Base-by-base conservation (phyloP, 179 eudicot genomes). In the Spergularia azorica region DNA sequence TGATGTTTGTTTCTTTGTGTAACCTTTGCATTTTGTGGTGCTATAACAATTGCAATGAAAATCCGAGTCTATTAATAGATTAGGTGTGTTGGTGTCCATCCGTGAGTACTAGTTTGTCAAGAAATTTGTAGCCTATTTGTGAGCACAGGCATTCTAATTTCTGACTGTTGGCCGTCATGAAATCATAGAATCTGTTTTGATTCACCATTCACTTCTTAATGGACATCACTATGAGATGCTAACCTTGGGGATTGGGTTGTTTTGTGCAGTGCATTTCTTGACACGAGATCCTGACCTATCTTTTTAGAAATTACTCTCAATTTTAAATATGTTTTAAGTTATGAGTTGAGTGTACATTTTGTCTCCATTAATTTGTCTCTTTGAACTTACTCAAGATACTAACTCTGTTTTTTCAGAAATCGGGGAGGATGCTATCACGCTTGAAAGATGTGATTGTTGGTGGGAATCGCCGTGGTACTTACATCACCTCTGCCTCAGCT, bases 391-490 rank as follows among this genome's bases (percentile, higher is more conserved):
- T 21, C 58, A 39, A 12, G 32, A 11, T 71, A 6, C 68, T 10
- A n/a, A 54, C 20, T 26, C 32, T 54, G 18, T 32, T 56, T 3
- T 58, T 41, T 51, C 92, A 92, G 97, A 92, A 87, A 83, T 78
- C 90, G 13, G 85, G 87, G 73, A 86, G 84, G 90, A 77, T 89
- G 18, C 58, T 92, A 67, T 82, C 94, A 66, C 93, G 97, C 65
- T 83, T 93, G 79, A 93, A 91, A 83, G 97, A 93, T 58, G 83
- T 86, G 73, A 80, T 90, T 62, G 87, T 89, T 16, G 97, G 96
- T 73, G 95, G 93, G 60, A 82, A 78, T 77, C 83, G 85, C 67
- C 87, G 88, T 43, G 88, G 86, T 81, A 80, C 91, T 48, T 78
- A 82, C 71, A 70, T 88, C 77, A 79, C 88, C 68, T 83, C 85